Evolutionary conservation across 2,329 filamentous ascomycete species (phyloP).

Genomic region (Monosporascus sp.): DNA sequence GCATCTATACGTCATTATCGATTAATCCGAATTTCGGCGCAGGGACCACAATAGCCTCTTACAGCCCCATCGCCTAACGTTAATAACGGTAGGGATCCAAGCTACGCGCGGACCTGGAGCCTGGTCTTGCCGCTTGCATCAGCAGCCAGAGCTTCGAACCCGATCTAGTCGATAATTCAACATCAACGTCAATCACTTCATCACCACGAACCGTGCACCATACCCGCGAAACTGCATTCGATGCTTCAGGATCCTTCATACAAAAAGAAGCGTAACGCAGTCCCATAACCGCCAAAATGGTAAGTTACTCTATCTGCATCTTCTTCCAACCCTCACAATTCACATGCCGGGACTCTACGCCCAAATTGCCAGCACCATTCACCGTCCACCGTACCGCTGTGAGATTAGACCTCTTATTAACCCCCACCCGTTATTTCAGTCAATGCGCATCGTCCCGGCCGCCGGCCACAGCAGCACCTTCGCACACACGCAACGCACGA

Average conservation of each 20-base stretch:
- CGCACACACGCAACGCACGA: conserved; percentile 55
- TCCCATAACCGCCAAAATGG: conserved; percentile 39
- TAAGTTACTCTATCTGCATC: conserved; percentile 26
- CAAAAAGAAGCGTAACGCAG: neutral
- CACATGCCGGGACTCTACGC: neutral
- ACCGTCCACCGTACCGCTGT: conserved; percentile 1
- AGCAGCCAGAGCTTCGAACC: neutral
- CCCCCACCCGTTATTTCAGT: conserved; percentile 42
- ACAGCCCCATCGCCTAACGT: neutral
- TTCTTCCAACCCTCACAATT: neutral
- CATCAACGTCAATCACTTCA: too few species aligned
- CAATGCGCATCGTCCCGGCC: conserved; percentile 82
- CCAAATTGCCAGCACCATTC: conserved; percentile 3
- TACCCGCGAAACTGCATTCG: too few species aligned
- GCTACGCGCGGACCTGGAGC: neutral
- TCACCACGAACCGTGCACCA: too few species aligned
- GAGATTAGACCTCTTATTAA: neutral
- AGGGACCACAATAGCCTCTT: neutral
- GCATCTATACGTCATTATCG: neutral
- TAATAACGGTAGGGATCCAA: too few species aligned
- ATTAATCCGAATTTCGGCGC: neutral
- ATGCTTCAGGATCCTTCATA: neutral
- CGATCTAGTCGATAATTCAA: too few species aligned
- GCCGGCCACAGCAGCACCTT: conserved; percentile 60
- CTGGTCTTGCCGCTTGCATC: neutral